Evolutionary conservation across 1,284 basidiomycete genomes (phyloP), one percentile per base, ranked within the genome.

Genomic region (Ganoderma sp.): DNA sequence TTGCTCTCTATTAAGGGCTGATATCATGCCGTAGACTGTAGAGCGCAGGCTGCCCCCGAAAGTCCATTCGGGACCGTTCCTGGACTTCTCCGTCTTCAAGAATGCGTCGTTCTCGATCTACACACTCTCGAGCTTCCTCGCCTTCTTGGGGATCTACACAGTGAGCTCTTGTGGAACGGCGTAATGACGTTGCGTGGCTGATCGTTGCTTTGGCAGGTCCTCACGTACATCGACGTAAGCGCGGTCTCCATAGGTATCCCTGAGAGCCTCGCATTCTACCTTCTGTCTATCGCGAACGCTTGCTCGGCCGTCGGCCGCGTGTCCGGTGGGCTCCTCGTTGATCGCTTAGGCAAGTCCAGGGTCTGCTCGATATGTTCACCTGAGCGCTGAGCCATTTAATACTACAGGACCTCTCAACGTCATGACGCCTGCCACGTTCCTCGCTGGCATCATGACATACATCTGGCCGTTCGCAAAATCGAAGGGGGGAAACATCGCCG

Each of bases 61-160:
- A 61, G 79, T 83, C 41, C 75, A 82, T 8, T 70, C 81, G 0
- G 87, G 87, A 0, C 85, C 87, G 0, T 76, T 89, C 10, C 78
- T 89, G 70, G 86, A 88, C 69, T 73, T 83, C 17, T 72, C 74
- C 5, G 84, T 82, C 2, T 88, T 90, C 79, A 85, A 81, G 73
- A 80, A 78, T 12, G 73, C 77, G 0, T 77, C 84, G 0, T 88
- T 82, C 73, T 74, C 81, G 3, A 64, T 82, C 0, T 88, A 87
- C 72, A 81, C 80, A 60, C 9, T 80, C 3, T 81, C 86, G 0
- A 81, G 81, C 1, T 77, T 85, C 57, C 73, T 85, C 8, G 77
- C 80, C 1, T 90, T 87, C 77, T 79, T 91, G 9, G 90, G 90
- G 12, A 75, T 90, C 22, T 91, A 88, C 74, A 90, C 88, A 2